Conservation (phyloP, 441 rosid species). For the Euphorbia corollata region DNA sequence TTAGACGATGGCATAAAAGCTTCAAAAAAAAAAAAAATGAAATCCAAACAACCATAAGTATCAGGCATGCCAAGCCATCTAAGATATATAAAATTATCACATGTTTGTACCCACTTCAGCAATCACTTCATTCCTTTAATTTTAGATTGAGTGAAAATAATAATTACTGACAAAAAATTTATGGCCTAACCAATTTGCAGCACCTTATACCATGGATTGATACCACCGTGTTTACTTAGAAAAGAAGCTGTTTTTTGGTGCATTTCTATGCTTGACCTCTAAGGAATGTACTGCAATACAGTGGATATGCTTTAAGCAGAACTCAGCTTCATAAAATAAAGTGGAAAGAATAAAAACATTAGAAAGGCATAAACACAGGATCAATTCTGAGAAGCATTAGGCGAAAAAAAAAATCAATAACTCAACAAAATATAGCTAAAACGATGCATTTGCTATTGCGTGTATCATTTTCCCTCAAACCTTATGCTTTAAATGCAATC, state of each 20-base stretch:
- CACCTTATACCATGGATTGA: background rate
- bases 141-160: background rate
- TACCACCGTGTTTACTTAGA: background rate
- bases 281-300: background rate
- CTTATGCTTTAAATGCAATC: background rate
- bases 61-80: slow-evolving; percentile 3
- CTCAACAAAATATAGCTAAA: background rate
- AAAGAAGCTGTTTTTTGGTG: background rate
- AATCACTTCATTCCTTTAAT: background rate
- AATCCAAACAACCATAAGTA: background rate
- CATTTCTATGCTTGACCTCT: background rate
- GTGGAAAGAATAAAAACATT: background rate
- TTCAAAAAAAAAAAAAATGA: background rate
- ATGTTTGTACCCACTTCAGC: background rate
- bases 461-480: background rate
- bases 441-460: background rate
- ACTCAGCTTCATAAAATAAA: background rate
- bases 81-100: background rate
- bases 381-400: background rate
- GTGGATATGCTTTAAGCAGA: background rate
- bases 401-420: background rate
- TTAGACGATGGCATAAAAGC: background rate
- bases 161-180: background rate
- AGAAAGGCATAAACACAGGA: background rate
- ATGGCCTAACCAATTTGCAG: background rate